Percentiles rank a stretch among this genome's conserved stretches.
phyloP scores from a whole-genome alignment of 2,329 filamentous ascomycete genomes.

The Curvularia verruculosa region DNA sequence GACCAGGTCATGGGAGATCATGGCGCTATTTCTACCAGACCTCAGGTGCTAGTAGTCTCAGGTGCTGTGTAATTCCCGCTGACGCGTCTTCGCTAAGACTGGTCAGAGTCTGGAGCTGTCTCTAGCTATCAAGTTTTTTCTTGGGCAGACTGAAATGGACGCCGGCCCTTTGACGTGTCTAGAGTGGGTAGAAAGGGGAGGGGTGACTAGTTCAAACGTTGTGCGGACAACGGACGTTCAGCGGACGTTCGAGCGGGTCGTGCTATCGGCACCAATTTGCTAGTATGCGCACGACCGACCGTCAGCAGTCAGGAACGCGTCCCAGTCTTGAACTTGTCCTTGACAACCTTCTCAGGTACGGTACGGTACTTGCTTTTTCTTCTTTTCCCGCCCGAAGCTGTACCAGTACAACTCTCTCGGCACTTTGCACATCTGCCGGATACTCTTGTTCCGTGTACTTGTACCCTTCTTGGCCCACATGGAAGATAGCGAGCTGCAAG shows the following conservation, averaged over 20 bases:
- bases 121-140: not conserved
- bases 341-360: no score
- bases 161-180: not conserved
- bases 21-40: not conserved
- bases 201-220: not conserved
- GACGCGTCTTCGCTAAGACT: not conserved
- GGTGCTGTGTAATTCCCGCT: not conserved
- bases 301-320: not conserved
- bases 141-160: not conserved
- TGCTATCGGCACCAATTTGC: not conserved
- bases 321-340: no score
- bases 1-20: constrained; percentile 8
- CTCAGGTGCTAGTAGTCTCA: not conserved
- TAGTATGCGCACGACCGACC: not conserved
- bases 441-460: not conserved
- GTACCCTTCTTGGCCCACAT: not conserved
- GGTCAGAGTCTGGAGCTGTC: not conserved
- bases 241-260: not conserved
- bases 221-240: not conserved
- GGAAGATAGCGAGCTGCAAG: constrained; percentile 4
- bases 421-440: not conserved
- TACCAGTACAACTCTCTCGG: not conserved
- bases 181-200: not conserved
- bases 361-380: no score
- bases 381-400: not conserved